Percentiles rank a stretch among this genome's conserved stretches.
Conservation (phyloP, 2,329 filamentous ascomycete species). For the Cadophora malorum region DNA sequence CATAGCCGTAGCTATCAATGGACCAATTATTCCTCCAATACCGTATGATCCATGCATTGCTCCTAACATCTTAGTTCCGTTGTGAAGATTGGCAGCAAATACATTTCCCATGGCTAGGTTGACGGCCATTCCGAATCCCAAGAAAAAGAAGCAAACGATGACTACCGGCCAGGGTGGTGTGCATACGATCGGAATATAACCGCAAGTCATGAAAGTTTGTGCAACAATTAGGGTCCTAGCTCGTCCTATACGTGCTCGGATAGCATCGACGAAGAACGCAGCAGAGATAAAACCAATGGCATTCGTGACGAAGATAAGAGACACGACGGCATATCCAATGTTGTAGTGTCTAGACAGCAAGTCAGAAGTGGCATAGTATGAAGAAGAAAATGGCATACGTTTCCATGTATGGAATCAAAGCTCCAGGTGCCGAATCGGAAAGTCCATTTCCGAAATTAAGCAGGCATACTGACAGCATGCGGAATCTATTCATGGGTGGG, state of each 20-base stretch:
- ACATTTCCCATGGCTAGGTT: constrained; percentile 65
- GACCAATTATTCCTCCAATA: constrained; percentile 67
- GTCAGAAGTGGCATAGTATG: constrained; percentile 9
- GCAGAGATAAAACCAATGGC: constrained; percentile 78
- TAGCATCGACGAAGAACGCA: constrained; percentile 69
- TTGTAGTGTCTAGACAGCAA: constrained; percentile 60
- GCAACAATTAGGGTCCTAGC: constrained; percentile 67
- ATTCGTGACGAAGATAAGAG: constrained; percentile 81
- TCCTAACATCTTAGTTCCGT: constrained; percentile 63
- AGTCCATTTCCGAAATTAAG: constrained; percentile 74
- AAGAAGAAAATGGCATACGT: constrained; percentile 48
- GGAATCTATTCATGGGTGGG: constrained; percentile 72
- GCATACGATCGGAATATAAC: constrained; percentile 69
- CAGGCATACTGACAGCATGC: constrained; percentile 68
- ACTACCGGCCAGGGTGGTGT: constrained; percentile 74
- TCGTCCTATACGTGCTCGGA: constrained; percentile 69
- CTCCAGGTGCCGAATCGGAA: constrained; percentile 77
- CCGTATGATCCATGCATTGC: constrained; percentile 72
- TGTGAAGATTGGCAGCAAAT: constrained; percentile 61
- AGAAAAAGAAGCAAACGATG: constrained; percentile 71
- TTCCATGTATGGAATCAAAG: constrained; percentile 83
- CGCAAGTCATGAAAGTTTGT: constrained; percentile 61
- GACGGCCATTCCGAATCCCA: constrained; percentile 64
- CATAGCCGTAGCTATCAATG: constrained; percentile 77
- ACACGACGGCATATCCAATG: constrained; percentile 80